Conservation (phyloP, 2,329 filamentous ascomycete species). For the Biscogniauxia sp. region DNA sequence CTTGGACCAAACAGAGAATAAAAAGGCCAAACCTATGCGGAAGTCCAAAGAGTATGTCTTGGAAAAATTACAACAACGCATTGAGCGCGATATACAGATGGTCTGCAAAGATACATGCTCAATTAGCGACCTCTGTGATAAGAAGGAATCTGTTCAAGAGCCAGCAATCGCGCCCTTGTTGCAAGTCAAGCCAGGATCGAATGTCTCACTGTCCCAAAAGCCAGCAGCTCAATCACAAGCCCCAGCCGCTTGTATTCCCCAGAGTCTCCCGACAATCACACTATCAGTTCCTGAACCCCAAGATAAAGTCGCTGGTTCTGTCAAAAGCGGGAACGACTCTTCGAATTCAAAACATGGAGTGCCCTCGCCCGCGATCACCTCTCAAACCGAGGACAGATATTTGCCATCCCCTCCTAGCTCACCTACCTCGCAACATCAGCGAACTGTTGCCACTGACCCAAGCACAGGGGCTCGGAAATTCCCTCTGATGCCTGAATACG, state of each 20-base stretch:
- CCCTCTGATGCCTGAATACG: constrained; percentile 19
- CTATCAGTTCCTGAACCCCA: neutral
- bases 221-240: neutral
- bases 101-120: constrained; percentile 52
- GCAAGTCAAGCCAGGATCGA: neutral
- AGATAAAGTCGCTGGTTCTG: neutral
- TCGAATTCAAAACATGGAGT: neutral
- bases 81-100: constrained; percentile 47
- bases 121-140: constrained; percentile 33
- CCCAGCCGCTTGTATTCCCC: neutral
- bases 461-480: constrained; percentile 25
- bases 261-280: neutral
- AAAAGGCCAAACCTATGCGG: constrained; percentile 31
- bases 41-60: constrained; percentile 41
- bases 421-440: constrained; percentile 15
- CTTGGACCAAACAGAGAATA: constrained; percentile 31
- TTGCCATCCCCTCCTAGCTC: constrained; percentile 12
- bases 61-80: constrained; percentile 42
- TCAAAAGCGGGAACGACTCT: neutral
- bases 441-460: constrained; percentile 16
- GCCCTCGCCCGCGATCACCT: constrained; percentile 2
- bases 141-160: constrained; percentile 4
- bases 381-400: constrained; percentile 6
- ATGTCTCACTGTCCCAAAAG: neutral
- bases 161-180: neutral